Percentiles rank a stretch among this genome's conserved stretches.
Evolutionary conservation across 768 basidiomycete genomes (phyloP).

Genomic region (Hirschioporus abietinus): DNA sequence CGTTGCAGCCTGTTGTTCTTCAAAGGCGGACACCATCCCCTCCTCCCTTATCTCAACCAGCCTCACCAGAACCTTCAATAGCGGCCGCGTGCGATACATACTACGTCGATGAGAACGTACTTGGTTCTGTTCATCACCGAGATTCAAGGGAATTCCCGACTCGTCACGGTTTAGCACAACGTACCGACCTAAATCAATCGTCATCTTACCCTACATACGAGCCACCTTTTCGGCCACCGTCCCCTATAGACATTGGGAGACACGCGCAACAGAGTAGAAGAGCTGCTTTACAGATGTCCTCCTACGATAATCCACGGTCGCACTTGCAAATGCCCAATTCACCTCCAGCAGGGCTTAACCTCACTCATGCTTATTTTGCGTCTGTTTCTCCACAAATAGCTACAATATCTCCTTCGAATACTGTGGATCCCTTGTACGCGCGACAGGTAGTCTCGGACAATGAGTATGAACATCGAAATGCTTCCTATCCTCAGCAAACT

Average conservation of each 20-base stretch:
- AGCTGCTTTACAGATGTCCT: background rate
- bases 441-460: background rate
- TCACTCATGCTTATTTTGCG: background rate
- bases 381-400: constrained; percentile 2
- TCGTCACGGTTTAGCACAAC: constrained; percentile 4
- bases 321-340: background rate
- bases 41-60: constrained; percentile 6
- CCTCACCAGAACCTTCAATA: constrained; percentile 5
- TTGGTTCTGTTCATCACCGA: background rate
- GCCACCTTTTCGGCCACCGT: background rate
- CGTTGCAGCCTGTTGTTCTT: constrained; percentile 16
- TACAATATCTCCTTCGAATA: background rate
- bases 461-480: background rate
- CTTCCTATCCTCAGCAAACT: background rate
- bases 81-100: background rate
- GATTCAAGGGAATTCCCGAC: background rate
- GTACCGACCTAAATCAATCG: constrained; percentile 9
- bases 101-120: background rate
- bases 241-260: background rate
- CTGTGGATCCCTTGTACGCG: background rate
- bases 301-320: background rate
- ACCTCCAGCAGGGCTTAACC: background rate
- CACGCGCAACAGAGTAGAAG: background rate
- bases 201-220: constrained; percentile 8
- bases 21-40: constrained; percentile 22